phyloP scores from a whole-genome alignment of 345 rosid genomes.

The Salix dunnii region DNA sequence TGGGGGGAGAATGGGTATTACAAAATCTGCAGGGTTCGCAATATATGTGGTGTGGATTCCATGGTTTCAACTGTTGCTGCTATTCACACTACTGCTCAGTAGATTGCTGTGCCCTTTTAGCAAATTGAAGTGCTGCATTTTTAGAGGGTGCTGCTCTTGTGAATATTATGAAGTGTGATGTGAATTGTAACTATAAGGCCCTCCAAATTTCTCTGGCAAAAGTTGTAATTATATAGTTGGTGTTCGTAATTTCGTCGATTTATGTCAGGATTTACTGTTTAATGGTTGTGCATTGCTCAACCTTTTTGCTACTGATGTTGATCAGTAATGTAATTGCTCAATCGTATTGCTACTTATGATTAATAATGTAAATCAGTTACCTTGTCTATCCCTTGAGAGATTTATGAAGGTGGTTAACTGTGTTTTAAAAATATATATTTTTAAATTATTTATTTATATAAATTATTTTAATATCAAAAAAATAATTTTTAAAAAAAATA shows the following conservation, averaged over 20 bases:
- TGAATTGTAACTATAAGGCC: background rate
- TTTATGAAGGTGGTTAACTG: too few relatives aligned
- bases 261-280: background rate
- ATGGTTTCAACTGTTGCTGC: constrained; percentile 88
- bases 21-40: constrained; percentile 79
- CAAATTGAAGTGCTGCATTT: background rate
- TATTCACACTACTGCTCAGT: constrained; percentile 32
- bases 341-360: too few relatives aligned
- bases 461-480: too few relatives aligned
- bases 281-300: background rate
- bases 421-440: too few relatives aligned
- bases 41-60: constrained; percentile 82
- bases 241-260: background rate
- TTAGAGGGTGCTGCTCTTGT: background rate
- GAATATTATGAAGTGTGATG: background rate
- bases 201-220: background rate
- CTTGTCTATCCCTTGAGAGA: background rate
- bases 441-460: too few relatives aligned
- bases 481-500: too few relatives aligned
- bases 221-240: background rate
- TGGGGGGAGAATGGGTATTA: constrained; percentile 93
- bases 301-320: background rate
- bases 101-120: background rate
- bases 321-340: background rate
- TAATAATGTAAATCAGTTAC: background rate